Base-by-base conservation (phyloP, 2,329 filamentous ascomycete species). In the Cladobotryum protrusum region DNA sequence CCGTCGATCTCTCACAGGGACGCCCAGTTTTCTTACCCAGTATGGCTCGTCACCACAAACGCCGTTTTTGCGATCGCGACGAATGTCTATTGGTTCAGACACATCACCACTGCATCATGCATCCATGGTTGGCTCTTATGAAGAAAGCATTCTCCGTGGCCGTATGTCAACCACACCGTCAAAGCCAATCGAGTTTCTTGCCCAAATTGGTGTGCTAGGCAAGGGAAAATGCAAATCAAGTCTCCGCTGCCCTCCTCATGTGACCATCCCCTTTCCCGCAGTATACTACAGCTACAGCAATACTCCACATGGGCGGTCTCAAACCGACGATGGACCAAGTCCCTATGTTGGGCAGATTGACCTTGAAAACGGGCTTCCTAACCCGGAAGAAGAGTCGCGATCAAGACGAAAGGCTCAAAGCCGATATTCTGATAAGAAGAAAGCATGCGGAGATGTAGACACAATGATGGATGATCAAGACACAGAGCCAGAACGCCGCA, bases 161-260 rank as follows among this genome's bases (percentile, higher is more conserved):
- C 83, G 93, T 54, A 99, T 99, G 93, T 97, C 93, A 24, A 96
- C 91, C 1, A 93, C 85, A 2, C 92, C 93, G 0, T 97, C 92
- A 1, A 91, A 88, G 57, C 92, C 93, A 5, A 73, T 99, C 5
- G 85, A 96, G 57, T 99, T 99, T 62, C 78, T 95, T 5, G 93
- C 93, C 24, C 90, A 97, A 63, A 96, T 99, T 50, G 93, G 93
- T 18, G 93, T 97, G 0, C 73, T 97, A 14, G 93, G 91, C 9
- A 85, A 85, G 58, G 91, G 91, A 7, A 86, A 92, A 58, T 96
- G 92, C 74, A 96, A 91, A 65, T 71, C 89, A 2, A 91, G 79
- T 58, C 74, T 97, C 15, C 83, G 82, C 52, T 97, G 93, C 61
- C 93, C 93, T 1, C 76, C 90, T 7, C 93, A 99, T 66, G 89